Evolutionary conservation across 345 rosid genomes (phyloP).

Genomic region (Ceriops decandra): DNA sequence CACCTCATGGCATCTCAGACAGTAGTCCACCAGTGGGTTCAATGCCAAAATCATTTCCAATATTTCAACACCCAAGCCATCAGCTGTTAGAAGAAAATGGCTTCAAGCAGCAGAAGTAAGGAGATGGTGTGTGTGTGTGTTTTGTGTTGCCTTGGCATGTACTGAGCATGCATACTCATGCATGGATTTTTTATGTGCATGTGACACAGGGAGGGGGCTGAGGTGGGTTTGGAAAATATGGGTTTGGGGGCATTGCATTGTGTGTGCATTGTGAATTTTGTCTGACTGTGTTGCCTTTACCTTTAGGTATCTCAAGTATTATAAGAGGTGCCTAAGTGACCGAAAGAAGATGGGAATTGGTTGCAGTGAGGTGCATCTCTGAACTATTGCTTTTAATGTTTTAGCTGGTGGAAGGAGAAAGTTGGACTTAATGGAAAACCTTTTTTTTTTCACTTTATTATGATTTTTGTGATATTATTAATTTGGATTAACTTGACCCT

Average conservation of each 20-base stretch:
- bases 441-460: not conserved
- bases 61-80: constrained; percentile 96
- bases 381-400: constrained; percentile 5
- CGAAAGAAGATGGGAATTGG: constrained; percentile 88
- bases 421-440: not conserved
- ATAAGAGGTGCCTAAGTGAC: constrained; percentile 84
- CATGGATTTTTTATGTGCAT: constrained; percentile 6
- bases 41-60: constrained; percentile 88
- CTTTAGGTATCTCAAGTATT: constrained; percentile 84
- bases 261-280: constrained; percentile 9
- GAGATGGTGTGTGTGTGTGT: constrained; percentile 10
- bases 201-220: not conserved
- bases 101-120: constrained; percentile 94
- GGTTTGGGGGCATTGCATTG: not conserved
- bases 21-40: constrained; percentile 97
- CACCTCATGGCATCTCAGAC: constrained; percentile 68
- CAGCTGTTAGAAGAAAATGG: constrained; percentile 94
- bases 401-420: not conserved
- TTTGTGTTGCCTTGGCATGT: not conserved
- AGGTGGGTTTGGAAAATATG: not conserved
- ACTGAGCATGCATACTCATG: not conserved
- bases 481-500: not conserved
- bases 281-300: constrained; percentile 26
- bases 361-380: constrained; percentile 77
- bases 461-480: not conserved